A percentile compares a stretch with the other conserved stretches of the same genome.
These are phyloP conservation scores for Phylloporus sp. DNA, from an alignment of 768 basidiomycete species.

Conservation along the genomic window DNA sequence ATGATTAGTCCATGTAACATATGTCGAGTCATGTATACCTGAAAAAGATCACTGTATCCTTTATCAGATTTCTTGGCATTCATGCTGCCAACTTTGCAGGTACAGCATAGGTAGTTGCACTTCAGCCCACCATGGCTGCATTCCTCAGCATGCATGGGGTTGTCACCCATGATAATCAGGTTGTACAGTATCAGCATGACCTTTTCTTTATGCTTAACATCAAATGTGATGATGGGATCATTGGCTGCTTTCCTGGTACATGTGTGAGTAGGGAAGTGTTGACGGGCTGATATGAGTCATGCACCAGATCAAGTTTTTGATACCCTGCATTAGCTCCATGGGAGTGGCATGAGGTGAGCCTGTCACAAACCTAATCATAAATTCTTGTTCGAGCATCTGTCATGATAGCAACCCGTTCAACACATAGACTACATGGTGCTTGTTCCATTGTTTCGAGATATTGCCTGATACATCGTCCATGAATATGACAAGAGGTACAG, in stretches of 20 bases:
- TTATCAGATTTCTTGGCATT: slow-evolving; percentile 19
- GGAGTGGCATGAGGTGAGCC: slow-evolving; percentile 32
- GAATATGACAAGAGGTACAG: slow-evolving; percentile 26
- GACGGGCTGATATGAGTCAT: too few relatives aligned
- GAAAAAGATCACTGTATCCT: slow-evolving; percentile 22
- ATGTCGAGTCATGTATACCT: slow-evolving; percentile 1
- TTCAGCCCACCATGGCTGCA: slow-evolving; percentile 29
- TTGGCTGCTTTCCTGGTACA: background rate
- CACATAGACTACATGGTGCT: slow-evolving; percentile 31
- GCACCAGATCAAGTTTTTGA: slow-evolving; percentile 28
- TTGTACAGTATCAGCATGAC: slow-evolving; percentile 20
- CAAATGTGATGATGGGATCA: too few relatives aligned
- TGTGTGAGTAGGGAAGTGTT: too few relatives aligned
- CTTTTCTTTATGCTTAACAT: slow-evolving; percentile 17
- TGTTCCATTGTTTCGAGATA: slow-evolving; percentile 35
- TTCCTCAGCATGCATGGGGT: slow-evolving; percentile 34
- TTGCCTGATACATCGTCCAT: slow-evolving; percentile 36
- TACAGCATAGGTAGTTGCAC: slow-evolving; percentile 31
- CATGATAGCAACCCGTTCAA: slow-evolving; percentile 29
- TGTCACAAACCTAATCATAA: slow-evolving; percentile 25
- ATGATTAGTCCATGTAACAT: background rate
- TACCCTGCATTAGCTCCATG: slow-evolving; percentile 28
- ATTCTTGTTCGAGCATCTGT: slow-evolving; percentile 30
- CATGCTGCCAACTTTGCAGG: slow-evolving; percentile 29
- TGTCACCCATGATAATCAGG: slow-evolving; percentile 26